Evolutionary conservation across 805 yeast genomes (phyloP).

Genomic region (Metschnikowia anglica): DNA sequence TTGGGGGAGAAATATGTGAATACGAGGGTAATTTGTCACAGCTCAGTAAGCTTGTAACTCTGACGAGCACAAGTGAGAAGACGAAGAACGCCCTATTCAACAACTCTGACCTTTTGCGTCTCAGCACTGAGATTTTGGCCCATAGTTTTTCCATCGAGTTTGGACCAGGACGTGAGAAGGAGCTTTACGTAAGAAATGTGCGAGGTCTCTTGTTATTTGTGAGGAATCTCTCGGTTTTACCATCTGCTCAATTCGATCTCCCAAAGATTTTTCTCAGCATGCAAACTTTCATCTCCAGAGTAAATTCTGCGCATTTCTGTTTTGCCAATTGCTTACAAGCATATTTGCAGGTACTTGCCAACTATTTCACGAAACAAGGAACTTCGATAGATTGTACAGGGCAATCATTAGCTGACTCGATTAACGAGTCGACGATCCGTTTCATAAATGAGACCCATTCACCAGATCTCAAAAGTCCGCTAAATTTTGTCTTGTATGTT

Average conservation of each 20-base stretch:
- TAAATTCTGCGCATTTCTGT: not conserved
- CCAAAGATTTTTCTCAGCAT: constrained; percentile 11
- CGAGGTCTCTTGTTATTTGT: constrained; percentile 51
- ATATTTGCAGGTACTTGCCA: constrained; percentile 18
- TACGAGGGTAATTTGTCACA: constrained; percentile 2
- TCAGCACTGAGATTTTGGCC: constrained; percentile 3
- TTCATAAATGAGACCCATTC: not conserved
- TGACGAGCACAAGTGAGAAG: constrained; percentile 1
- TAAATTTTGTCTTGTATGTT: constrained; percentile 7
- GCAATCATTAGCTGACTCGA: not conserved
- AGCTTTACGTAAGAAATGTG: constrained; percentile 31
- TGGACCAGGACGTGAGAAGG: not conserved
- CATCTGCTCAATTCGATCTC: constrained; percentile 14
- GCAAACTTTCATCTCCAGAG: constrained; percentile 8
- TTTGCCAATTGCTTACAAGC: constrained; percentile 14
- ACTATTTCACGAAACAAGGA: constrained; percentile 6
- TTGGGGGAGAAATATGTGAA: not conserved
- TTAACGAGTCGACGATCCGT: constrained; percentile 4
- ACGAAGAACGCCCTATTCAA: not conserved
- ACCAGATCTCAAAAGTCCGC: constrained; percentile 9
- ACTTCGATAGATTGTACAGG: not conserved
- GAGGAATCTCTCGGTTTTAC: constrained; percentile 43
- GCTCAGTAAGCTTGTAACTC: constrained; percentile 3
- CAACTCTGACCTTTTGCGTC: not conserved
- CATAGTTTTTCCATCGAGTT: not conserved